Base-by-base conservation (phyloP, 495 filamentous ascomycete genomes). In the Penicillium psychrofluorescens region DNA sequence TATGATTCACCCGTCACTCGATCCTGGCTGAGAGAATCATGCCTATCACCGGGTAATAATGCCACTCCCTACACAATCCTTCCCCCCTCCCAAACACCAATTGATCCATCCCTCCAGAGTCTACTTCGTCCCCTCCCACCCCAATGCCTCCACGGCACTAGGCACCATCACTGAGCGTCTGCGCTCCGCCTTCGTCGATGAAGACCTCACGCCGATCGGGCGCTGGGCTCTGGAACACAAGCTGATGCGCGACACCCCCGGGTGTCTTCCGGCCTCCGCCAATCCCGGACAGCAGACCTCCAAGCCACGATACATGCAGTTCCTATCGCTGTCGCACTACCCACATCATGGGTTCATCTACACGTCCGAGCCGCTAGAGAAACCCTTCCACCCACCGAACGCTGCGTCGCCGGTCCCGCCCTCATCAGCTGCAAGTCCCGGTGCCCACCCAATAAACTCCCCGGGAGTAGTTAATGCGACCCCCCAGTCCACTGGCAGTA, bases 121-220 rank as follows among this genome's bases (percentile, higher is more conserved):
- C 49, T 71, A 65, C 55, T 72, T 72, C 54, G 67, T 71, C 41
- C 70, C 68, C 31, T 66, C 70, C 10, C 64, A 63, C 36, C 66
- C 68, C 35, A 70, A 68, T 44, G 50, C 66, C 35, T 50, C 61
- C 35, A 70, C 67, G 14, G 60, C 56, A 29, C 49, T 70, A 12
- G 40, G 48, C 29, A 50, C 57, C 27, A 45, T 72, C 22, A 66
- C 63, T 38, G 64, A 72, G 47, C 67, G 63, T 36, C 61, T 74
- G n/a, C 63, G 62, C 46, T 46, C 64, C 11, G 45, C 59, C 34
- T 61, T 67, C 36, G 46, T 61, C 44, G 62, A 72, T 36, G 64
- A 59, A 51, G 52, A 68, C 16, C 55, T 63, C 35, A 55, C 57
- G 11, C 61, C 62, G 43, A 36, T 67, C 42, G 63, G 64, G 49